Evolutionary conservation across 148 eudicot genomes (phyloP).

Genomic region (Camellia lanceoleosa): DNA sequence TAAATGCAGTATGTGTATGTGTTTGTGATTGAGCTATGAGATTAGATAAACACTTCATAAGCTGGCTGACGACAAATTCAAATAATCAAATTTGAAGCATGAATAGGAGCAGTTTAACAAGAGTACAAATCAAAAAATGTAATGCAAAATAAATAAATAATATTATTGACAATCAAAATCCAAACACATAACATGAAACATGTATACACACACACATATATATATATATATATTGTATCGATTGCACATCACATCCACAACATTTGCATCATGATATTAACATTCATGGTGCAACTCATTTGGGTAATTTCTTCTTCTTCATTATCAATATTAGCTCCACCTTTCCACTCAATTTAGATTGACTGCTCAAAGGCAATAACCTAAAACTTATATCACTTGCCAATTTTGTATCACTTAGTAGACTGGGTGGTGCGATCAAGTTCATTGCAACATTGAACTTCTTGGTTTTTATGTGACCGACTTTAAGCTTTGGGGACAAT

Average conservation of each 20-base stretch:
- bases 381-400: conserved; percentile 10
- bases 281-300: conserved; percentile 18
- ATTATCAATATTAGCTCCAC: conserved; percentile 9
- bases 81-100: too few relatives aligned
- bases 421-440: background rate
- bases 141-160: too few relatives aligned
- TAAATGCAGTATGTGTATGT: too few relatives aligned
- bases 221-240: too few relatives aligned
- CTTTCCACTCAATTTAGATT: conserved; percentile 20
- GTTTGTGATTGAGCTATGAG: too few relatives aligned
- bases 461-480: conserved; percentile 8
- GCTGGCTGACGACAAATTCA: too few relatives aligned
- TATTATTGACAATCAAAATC: too few relatives aligned
- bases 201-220: too few relatives aligned
- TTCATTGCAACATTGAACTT: conserved; percentile 8
- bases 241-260: conserved; percentile 1
- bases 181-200: too few relatives aligned
- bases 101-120: too few relatives aligned
- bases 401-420: background rate
- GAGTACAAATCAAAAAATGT: too few relatives aligned
- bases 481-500: conserved; percentile 1
- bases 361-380: conserved; percentile 15
- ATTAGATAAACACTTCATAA: too few relatives aligned
- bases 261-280: background rate
- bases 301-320: conserved; percentile 17